A percentile compares a stretch with the other conserved stretches of the same genome.
These are phyloP conservation scores for Staphylotrichum tortipilum DNA, from an alignment of 495 filamentous ascomycete species.

Conservation along the genomic window DNA sequence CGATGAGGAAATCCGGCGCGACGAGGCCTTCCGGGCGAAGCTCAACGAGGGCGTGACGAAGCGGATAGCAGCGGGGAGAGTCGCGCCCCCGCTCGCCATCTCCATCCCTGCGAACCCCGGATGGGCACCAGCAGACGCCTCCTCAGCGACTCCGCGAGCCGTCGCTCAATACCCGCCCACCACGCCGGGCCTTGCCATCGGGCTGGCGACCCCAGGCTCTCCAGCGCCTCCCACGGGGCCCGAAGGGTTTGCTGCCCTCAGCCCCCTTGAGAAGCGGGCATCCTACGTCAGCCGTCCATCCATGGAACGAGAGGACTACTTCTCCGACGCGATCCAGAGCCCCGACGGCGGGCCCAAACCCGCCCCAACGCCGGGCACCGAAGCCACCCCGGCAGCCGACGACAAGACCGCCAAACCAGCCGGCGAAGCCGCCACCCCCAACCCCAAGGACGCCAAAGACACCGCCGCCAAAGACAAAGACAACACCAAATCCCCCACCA, in stretches of 20 bases:
- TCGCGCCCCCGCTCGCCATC: conserved; percentile 57
- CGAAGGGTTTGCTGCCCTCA: conserved; percentile 29
- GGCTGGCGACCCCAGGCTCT: conserved; percentile 61
- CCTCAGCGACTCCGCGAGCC: conserved; percentile 53
- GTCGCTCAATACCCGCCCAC: conserved; percentile 48
- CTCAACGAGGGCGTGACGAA: conserved; percentile 56
- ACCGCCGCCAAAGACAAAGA: conserved; percentile 57
- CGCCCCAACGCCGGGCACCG: conserved; percentile 25
- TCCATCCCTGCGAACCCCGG: conserved; percentile 54
- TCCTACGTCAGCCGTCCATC: conserved; percentile 31
- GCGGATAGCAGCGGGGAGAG: conserved; percentile 41
- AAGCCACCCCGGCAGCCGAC: conserved; percentile 20
- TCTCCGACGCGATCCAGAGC: conserved; percentile 35
- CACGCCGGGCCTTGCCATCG: conserved; percentile 72
- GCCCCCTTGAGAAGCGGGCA: conserved; percentile 31
- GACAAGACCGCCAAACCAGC: conserved; percentile 24
- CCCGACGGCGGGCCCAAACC: conserved; percentile 26
- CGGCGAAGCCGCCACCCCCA: conserved; percentile 25
- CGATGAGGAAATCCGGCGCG: conserved; percentile 77
- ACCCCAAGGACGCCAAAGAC: conserved; percentile 41
- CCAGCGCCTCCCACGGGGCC: conserved; percentile 29
- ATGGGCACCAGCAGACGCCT: conserved; percentile 35
- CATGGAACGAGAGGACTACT: conserved; percentile 38
- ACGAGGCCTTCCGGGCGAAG: conserved; percentile 59
- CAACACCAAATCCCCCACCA: conserved; percentile 55